phyloP scores from a whole-genome alignment of 352 stramenopile genomes.

The Halophytophthora batemanensis region DNA sequence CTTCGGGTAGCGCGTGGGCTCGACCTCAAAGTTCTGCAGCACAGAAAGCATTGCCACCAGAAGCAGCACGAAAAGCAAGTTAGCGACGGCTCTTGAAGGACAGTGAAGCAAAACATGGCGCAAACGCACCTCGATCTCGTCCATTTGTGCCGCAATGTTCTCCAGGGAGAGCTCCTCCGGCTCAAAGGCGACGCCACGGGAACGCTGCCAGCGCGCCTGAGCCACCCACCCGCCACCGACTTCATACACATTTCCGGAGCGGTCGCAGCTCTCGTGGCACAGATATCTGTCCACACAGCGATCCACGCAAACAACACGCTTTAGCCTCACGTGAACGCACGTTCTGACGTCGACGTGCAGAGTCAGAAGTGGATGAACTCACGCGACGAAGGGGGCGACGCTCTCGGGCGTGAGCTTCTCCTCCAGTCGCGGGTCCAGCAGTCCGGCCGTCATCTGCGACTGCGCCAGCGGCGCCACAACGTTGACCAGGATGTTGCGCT shows the following conservation, averaged over 20 bases:
- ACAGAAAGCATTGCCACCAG: slow-evolving; percentile 4
- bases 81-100: background rate
- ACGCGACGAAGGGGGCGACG: slow-evolving; percentile 80
- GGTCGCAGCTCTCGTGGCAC: slow-evolving; percentile 73
- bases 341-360: no score
- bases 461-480: slow-evolving; percentile 79
- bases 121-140: slow-evolving; percentile 49
- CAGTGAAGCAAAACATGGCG: background rate
- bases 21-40: slow-evolving; percentile 50
- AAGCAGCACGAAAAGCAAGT: background rate
- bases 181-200: slow-evolving; percentile 52
- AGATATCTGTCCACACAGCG: slow-evolving; percentile 42
- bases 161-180: slow-evolving; percentile 47
- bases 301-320: background rate
- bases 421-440: slow-evolving; percentile 67
- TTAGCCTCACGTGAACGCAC: no score
- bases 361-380: slow-evolving; percentile 1
- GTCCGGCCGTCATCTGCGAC: slow-evolving; percentile 82
- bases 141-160: slow-evolving; percentile 43
- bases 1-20: slow-evolving; percentile 52
- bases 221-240: slow-evolving; percentile 80
- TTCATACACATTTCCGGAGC: slow-evolving; percentile 78
- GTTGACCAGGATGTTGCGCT: slow-evolving; percentile 77
- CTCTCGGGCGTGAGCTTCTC: slow-evolving; percentile 68
- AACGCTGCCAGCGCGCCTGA: slow-evolving; percentile 75